These are phyloP conservation scores for Tricholoma saponaceum DNA, from an alignment of 768 basidiomycete species.

Conservation along the genomic window DNA sequence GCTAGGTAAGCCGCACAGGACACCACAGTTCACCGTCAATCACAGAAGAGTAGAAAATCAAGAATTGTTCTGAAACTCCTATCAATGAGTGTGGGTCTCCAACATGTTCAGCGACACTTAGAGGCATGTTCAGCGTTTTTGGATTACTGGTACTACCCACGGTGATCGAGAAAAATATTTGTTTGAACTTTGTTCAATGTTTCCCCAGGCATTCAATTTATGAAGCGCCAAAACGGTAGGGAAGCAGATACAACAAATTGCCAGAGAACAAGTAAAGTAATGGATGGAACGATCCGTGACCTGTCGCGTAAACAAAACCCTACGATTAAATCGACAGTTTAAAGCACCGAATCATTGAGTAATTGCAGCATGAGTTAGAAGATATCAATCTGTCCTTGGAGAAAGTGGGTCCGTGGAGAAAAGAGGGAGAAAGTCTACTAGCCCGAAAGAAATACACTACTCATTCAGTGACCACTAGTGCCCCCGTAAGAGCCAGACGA, in stretches of 20 bases:
- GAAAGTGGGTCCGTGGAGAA: constrained; percentile 17
- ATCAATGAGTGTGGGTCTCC: constrained; percentile 33
- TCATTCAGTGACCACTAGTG: constrained; percentile 26
- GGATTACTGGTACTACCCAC: too few relatives aligned
- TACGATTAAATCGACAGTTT: constrained; percentile 33
- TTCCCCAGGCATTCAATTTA: too few relatives aligned
- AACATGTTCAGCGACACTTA: constrained; percentile 34
- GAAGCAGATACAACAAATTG: too few relatives aligned
- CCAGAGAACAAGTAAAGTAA: background rate
- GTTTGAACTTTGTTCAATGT: too few relatives aligned
- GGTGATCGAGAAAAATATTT: too few relatives aligned
- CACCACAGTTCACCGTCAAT: constrained; percentile 67
- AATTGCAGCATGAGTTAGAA: constrained; percentile 27
- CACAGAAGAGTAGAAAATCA: constrained; percentile 72
- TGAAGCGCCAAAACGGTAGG: too few relatives aligned
- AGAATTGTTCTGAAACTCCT: constrained; percentile 42
- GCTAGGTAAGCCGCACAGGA: constrained; percentile 47
- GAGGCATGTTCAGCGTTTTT: constrained; percentile 42
- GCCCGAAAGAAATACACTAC: constrained; percentile 10
- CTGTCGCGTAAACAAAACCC: constrained; percentile 28
- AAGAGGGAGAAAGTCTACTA: constrained; percentile 28
- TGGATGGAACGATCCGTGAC: too few relatives aligned
- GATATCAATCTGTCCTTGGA: constrained; percentile 27
- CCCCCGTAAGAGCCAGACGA: constrained; percentile 22
- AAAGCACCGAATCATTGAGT: constrained; percentile 30